phyloP scores from a whole-genome alignment of 2,329 filamentous ascomycete species.

The Cladosporium sp. region DNA sequence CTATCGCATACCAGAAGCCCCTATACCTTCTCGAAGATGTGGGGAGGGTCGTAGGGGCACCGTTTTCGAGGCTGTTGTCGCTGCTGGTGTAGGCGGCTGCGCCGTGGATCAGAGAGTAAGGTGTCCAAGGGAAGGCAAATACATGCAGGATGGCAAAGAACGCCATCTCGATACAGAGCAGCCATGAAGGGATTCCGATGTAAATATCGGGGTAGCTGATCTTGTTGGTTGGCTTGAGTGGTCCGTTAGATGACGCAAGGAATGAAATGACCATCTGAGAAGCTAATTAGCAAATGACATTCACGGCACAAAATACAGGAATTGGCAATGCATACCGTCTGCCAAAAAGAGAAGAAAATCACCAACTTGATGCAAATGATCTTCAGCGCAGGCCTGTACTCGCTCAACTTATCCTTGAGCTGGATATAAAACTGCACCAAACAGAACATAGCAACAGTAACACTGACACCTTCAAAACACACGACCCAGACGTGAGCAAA shows the following conservation, averaged over 20 bases:
- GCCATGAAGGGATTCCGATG: conserved; percentile 74
- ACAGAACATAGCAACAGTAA: conserved; percentile 85
- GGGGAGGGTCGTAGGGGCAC: conserved; percentile 18
- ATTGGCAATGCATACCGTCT: conserved; percentile 50
- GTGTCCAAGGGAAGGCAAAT: conserved; percentile 77
- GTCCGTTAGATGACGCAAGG: conserved; percentile 61
- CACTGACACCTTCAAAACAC: conserved; percentile 69
- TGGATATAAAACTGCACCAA: conserved; percentile 86
- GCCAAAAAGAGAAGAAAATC: conserved; percentile 91
- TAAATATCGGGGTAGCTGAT: conserved; percentile 75
- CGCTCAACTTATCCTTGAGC: conserved; percentile 66
- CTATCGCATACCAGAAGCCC: conserved; percentile 67
- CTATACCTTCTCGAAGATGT: conserved; percentile 47
- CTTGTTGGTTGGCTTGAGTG: conserved; percentile 62
- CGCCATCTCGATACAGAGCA: conserved; percentile 84
- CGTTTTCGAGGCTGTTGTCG: conserved; percentile 26
- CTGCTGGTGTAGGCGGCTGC: conserved; percentile 32
- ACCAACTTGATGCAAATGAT: conserved; percentile 86
- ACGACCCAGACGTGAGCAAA: conserved; percentile 87
- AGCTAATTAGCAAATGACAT: conserved; percentile 17
- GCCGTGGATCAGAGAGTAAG: conserved; percentile 57
- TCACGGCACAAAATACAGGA: background rate
- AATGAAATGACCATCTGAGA: conserved; percentile 59
- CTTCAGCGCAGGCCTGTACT: conserved; percentile 75
- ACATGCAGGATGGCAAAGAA: conserved; percentile 76